Evolutionary conservation across 1,139 yeast genomes (phyloP), one percentile per base, ranked within the genome.

Genomic region (Magnusiomyces fungicola): DNA sequence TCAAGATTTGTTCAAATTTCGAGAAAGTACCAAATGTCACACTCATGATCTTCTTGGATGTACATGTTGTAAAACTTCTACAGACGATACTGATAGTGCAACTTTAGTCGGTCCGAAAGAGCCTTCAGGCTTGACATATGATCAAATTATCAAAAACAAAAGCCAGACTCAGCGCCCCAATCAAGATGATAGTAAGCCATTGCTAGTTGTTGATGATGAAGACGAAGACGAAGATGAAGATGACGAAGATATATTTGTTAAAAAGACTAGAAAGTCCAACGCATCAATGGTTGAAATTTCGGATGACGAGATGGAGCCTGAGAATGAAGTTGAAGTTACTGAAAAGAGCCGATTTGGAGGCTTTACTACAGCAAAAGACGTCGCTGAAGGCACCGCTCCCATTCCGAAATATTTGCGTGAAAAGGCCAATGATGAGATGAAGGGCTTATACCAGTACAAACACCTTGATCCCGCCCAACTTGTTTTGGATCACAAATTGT

Each of bases 31-130:
- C 0, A 63, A 58, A 12, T 81, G 88, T 54, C 83, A 85, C 58
- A 92, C 97, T 0, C 97, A 92, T 67, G 95, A 85, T 59, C 66
- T 89, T 55, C 74, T 89, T 46, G 83, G 74, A n/a, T 89, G 97
- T 64, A 61, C 65, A 0, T 89, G 97, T 63, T 41, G 50, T 7
- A 22, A 22, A 27, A 46, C 12, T 1, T 9, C 18, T 51, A 53
- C 30, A 53, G 47, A 14, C 47, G 52, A 41, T 2, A 19, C 5
- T 12, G 46, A 19, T 23, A 38, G 21, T 18, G 38, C n/a, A 39
- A 33, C 5, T 32, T 32, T 18, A 9, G 38, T 34, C 38, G 14
- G 23, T 29, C 32, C 16, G 9, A 24, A 7, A 16, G 36, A 29
- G 21, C 19, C 34, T 4, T 23, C 16, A 18, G 54, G 56, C 1